Base-by-base conservation (phyloP, 352 stramenopile genomes). In the Pythium biforme region DNA sequence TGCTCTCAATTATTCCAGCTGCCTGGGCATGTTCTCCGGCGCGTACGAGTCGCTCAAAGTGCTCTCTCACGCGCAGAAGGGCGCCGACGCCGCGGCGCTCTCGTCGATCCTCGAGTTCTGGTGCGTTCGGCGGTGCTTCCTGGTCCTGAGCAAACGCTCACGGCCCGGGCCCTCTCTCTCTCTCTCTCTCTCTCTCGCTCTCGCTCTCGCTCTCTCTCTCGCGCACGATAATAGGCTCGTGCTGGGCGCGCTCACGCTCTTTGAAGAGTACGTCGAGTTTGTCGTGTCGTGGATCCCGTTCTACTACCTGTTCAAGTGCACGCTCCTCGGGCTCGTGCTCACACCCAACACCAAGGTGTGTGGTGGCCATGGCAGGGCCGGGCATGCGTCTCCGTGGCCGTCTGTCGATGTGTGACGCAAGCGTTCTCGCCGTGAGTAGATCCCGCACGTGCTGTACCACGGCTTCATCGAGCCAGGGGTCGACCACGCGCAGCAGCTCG, bases 301-400 rank as follows among this genome's bases (percentile, higher is more conserved):
- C 45, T 91, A 85, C 66, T 91, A 88, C 55, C 59, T 91, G 20
- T 86, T 86, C 79, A 91, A 91, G 66, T 87, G 79, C 48, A 41
- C 70, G 40, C 62, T 89, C 23, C 59, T 89, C 27, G 77, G 72
- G 2, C 65, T 91, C 15, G 49, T 89, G 57, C 64, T 91, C 43
- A 73, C 73, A 37, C 81, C 81, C 39, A 83, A 75, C 55, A 79
- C 78, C 50, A 85, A 91, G 45, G 81, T 86, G 52, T 0, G 46
- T 15, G 10, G 19, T 40, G 6, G 15, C 41, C 22, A 22, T 39
- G 2, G 26, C 1, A 25, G 17, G 23, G 11, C 20, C 19, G 14
- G 5, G 6, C 12, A 39, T 20, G 3, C 2, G 47, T 54, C 2
- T 15, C 14, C n/a, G 12, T 50, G n/a, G 20, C 19, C n/a, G n/a